phyloP scores from a whole-genome alignment of 148 eudicot species.

The Rhododendron henanense region DNA sequence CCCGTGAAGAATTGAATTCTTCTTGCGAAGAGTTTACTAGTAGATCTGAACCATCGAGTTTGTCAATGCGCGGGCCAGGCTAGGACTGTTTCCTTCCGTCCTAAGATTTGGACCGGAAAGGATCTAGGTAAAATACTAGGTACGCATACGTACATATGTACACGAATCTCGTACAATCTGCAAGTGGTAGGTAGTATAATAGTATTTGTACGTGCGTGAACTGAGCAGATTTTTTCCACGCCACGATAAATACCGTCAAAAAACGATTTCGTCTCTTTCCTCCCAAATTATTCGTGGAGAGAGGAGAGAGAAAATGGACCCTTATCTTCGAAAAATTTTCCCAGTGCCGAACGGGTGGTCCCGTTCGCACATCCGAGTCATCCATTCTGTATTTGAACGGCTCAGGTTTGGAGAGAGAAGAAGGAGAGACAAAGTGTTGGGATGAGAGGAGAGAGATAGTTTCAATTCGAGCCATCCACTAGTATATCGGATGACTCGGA shows the following conservation, averaged over 20 bases:
- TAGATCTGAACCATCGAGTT: no score
- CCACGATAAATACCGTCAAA: conserved; percentile 9
- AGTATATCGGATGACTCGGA: rapidly evolving
- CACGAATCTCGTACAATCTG: not conserved
- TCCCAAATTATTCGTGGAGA: conserved; percentile 6
- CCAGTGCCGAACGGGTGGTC: no score
- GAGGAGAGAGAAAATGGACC: conserved; percentile 6
- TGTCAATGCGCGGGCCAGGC: rapidly evolving
- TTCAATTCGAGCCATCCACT: rapidly evolving
- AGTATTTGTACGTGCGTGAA: not conserved
- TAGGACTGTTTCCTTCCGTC: no score
- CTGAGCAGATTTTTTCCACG: not conserved
- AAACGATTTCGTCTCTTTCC: conserved; percentile 7
- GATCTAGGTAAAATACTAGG: not conserved
- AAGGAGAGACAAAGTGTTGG: no score
- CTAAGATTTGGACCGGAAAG: no score
- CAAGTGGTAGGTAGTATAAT: no score
- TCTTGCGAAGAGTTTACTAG: no score
- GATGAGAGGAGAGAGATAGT: rapidly evolving
- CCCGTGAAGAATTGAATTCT: no score
- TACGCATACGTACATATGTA: not conserved
- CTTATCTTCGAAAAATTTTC: not conserved
- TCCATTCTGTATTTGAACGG: no score
- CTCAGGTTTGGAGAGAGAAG: no score
- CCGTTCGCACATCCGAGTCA: rapidly evolving